Evolutionary conservation across 768 basidiomycete genomes (phyloP).

Genomic region (Hebeloma cylindrosporum): DNA sequence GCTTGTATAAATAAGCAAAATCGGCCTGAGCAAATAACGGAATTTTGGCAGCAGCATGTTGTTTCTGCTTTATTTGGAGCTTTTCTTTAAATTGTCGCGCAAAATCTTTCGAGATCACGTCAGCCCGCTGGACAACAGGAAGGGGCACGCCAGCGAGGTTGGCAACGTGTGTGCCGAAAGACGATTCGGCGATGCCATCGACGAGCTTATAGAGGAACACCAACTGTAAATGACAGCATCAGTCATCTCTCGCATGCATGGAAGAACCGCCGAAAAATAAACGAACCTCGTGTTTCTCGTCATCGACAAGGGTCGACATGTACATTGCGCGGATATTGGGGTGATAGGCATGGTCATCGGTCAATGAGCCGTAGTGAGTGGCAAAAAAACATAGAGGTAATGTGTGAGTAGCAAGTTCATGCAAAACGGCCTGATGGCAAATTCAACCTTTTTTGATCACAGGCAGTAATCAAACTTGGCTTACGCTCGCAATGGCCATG

Average conservation of each 20-base stretch:
- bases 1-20: constrained; percentile 73
- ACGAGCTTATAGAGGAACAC: constrained; percentile 95
- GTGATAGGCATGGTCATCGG: constrained; percentile 91
- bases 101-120: constrained; percentile 82
- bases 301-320: constrained; percentile 93
- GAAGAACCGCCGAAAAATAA: background rate
- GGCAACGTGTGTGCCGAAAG: constrained; percentile 94
- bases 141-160: constrained; percentile 89
- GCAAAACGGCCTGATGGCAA: constrained; percentile 73
- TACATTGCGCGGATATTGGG: constrained; percentile 94
- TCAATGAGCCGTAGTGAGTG: constrained; percentile 95
- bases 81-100: constrained; percentile 85
- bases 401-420: constrained; percentile 91
- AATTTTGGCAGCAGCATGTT: constrained; percentile 54
- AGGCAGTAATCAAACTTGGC: constrained; percentile 14
- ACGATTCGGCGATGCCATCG: constrained; percentile 81
- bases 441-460: constrained; percentile 1
- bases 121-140: constrained; percentile 85
- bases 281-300: constrained; percentile 82
- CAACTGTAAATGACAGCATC: constrained; percentile 48
- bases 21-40: constrained; percentile 87
- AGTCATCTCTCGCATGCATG: constrained; percentile 6
- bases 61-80: constrained; percentile 61
- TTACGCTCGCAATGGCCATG: constrained; percentile 94
- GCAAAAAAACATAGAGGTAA: constrained; percentile 94